Evolutionary conservation across 2,329 filamentous ascomycete species (phyloP).

Genomic region (Calonectria pseudoturangicola): DNA sequence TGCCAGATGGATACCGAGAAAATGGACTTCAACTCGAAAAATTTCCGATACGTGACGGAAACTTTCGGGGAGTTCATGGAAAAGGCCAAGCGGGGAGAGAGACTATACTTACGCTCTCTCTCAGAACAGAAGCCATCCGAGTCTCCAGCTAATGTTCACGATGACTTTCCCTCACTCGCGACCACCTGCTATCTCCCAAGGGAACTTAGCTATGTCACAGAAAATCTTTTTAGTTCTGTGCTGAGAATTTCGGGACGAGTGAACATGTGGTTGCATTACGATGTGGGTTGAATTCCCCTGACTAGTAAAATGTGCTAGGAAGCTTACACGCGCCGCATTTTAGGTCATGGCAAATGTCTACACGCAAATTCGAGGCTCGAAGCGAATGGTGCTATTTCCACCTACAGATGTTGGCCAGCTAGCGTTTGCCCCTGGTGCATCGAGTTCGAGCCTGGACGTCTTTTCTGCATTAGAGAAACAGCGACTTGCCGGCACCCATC

Average conservation of each 20-base stretch:
- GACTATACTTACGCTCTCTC: conserved; percentile 86
- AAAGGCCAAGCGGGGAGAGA: conserved; percentile 74
- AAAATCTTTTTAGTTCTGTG: conserved; percentile 85
- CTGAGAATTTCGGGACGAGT: conserved; percentile 87
- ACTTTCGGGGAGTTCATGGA: conserved; percentile 80
- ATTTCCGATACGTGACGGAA: conserved; percentile 85
- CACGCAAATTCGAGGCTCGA: conserved; percentile 84
- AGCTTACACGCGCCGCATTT: conserved; percentile 26
- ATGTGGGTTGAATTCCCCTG: conserved; percentile 70
- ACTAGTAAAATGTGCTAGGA: background rate
- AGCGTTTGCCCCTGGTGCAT: conserved; percentile 83
- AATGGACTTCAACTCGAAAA: conserved; percentile 90
- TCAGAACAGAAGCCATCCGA: conserved; percentile 81
- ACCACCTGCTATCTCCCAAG: conserved; percentile 82
- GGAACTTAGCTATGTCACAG: conserved; percentile 73
- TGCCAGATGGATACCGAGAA: conserved; percentile 70
- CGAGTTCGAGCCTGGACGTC: conserved; percentile 85
- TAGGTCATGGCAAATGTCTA: conserved; percentile 92
- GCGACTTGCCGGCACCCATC: conserved; percentile 71
- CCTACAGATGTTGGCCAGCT: conserved; percentile 83
- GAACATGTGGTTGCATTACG: conserved; percentile 93
- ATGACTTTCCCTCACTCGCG: conserved; percentile 83
- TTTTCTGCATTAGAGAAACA: conserved; percentile 70
- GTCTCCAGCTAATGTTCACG: conserved; percentile 79
- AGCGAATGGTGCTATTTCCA: conserved; percentile 85